A percentile compares a stretch with the other conserved stretches of the same genome.
These are phyloP conservation scores for Melanopsichium pennsylvanicum DNA, from an alignment of 1,284 basidiomycete genomes.

Conservation along the genomic window DNA sequence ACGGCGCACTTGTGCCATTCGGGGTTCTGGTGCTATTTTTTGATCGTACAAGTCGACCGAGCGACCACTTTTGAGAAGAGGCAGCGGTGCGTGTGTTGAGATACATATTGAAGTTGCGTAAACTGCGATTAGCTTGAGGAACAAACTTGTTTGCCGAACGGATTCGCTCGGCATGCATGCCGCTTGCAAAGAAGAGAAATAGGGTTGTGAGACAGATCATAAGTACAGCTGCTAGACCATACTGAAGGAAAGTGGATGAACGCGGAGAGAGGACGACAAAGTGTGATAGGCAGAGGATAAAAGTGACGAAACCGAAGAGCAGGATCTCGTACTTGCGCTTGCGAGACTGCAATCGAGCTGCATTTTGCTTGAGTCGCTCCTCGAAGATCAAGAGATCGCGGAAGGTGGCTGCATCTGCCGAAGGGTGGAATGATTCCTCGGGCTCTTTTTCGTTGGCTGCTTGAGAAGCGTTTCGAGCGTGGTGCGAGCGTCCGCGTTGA, in stretches of 20 bases:
- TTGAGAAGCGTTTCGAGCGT: constrained; percentile 13
- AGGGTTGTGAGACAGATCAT: constrained; percentile 74
- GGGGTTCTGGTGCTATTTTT: neutral
- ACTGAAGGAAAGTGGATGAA: constrained; percentile 45
- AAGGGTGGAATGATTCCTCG: constrained; percentile 67
- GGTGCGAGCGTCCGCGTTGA: constrained; percentile 21
- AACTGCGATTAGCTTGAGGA: constrained; percentile 89
- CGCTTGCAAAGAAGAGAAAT: constrained; percentile 92
- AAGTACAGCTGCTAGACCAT: constrained; percentile 51
- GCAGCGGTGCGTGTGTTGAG: constrained; percentile 87
- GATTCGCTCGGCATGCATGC: constrained; percentile 95
- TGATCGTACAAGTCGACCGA: neutral
- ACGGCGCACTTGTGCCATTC: neutral
- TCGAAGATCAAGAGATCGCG: constrained; percentile 92
- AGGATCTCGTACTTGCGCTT: constrained; percentile 80
- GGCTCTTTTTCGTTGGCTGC: constrained; percentile 11
- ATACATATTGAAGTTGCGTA: constrained; percentile 94
- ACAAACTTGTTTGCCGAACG: constrained; percentile 97
- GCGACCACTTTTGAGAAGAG: constrained; percentile 55
- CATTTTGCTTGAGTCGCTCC: constrained; percentile 92
- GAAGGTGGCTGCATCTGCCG: constrained; percentile 78
- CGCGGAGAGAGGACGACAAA: constrained; percentile 72
- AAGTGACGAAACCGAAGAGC: constrained; percentile 67
- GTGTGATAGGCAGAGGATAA: constrained; percentile 76
- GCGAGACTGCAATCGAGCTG: constrained; percentile 78